phyloP scores from a whole-genome alignment of 1,284 basidiomycete genomes.

The Rhodotorula sp. region DNA sequence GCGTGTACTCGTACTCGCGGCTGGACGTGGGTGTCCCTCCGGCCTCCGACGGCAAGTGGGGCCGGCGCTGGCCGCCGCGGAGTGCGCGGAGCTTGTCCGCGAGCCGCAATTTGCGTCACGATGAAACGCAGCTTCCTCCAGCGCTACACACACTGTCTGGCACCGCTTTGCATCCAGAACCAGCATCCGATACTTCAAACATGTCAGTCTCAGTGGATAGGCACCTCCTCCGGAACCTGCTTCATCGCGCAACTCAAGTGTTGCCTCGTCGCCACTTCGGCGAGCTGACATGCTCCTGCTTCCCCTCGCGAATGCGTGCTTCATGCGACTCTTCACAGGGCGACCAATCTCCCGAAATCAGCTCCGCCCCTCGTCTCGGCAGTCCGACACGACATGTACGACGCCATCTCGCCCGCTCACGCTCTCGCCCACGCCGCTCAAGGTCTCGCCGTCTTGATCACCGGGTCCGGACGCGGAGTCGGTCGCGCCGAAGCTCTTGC shows the following conservation, averaged over 20 bases:
- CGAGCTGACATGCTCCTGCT: neutral
- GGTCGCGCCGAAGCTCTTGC: constrained; percentile 13
- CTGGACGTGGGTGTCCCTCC: too few relatives aligned
- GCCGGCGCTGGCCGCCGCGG: too few relatives aligned
- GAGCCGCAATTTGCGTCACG: too few relatives aligned
- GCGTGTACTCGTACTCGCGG: too few relatives aligned
- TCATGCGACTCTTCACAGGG: neutral
- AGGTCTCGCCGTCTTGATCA: constrained; percentile 15
- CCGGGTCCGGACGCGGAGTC: constrained; percentile 21
- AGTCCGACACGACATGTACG: constrained; percentile 13
- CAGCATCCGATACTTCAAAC: neutral
- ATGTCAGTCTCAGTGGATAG: neutral
- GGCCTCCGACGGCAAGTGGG: too few relatives aligned
- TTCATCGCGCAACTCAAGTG: neutral
- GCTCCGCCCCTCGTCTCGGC: constrained; percentile 5
- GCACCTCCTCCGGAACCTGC: neutral
- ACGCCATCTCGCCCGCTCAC: neutral
- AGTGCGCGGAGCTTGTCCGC: too few relatives aligned
- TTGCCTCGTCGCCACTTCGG: too few relatives aligned
- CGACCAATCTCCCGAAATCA: neutral
- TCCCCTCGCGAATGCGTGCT: neutral
- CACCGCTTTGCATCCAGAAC: neutral
- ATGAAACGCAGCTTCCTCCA: too few relatives aligned
- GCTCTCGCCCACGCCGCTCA: constrained; percentile 1
- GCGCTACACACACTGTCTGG: too few relatives aligned